Evolutionary conservation across 805 yeast species (phyloP), one percentile per base, ranked within the genome.

Genomic region (Alloascoidea hylecoeti): DNA sequence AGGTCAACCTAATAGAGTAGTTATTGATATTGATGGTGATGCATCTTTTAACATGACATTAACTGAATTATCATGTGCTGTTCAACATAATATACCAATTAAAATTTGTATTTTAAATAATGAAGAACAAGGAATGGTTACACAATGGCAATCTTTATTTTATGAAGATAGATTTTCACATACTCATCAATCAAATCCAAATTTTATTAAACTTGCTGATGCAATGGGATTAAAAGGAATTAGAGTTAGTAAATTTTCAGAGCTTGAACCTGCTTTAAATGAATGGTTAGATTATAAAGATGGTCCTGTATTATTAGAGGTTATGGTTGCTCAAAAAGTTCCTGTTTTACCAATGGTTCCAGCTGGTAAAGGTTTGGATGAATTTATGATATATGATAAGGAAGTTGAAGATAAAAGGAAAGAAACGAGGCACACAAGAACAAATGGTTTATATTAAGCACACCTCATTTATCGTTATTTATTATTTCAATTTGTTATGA

Each of bases 101-200:
- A 92, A 92, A 68, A 72, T 84, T 43, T 69, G 85, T 57, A 78
- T 92, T 40, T 68, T 92, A 56, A 92, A 92, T 64, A 92, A 92
- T 60, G 97, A 89, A 66, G 98, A 92, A 66, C 98, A 92, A 67
- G 98, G 98, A 56, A 92, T 92, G 98, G 98, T 92, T 40, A 89
- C 97, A 12, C 98, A 92, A 62, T 92, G 98, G 98, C 98, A 92
- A 67, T 81, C 96, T 9, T 66, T 92, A 44, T 92, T 92, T 69
- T 92, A 92, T 63, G 95, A 89, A 60, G 89, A 89, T 63, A 77
- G 98, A 63, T 92, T 84, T 60, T 72, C 96, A n/a, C 97, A 92
- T 63, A 89, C 98, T 16, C 97, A 92, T 64, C 98, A 92, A 66
- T 56, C 71, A 42, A 92, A 92, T 61, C 98, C 98, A 41, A 80